Evolutionary conservation across 2,329 filamentous ascomycete genomes (phyloP), one percentile per base, ranked within the genome.

Genomic region (Fusarium humuli): DNA sequence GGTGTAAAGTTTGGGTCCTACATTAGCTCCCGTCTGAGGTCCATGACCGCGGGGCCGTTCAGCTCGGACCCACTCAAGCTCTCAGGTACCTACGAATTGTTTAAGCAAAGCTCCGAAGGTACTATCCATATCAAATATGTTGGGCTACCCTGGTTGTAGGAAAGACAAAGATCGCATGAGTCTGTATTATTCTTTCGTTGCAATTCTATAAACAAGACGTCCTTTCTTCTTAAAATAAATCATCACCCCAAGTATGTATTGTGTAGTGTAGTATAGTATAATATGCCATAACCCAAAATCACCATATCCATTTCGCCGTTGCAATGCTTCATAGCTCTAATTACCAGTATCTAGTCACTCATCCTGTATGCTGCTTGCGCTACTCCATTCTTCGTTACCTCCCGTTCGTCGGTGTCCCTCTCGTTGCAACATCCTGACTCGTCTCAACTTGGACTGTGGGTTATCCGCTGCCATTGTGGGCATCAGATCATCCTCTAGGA

Each of bases 401-500:
- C 66, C 69, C 12, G 63, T 50, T 32, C 58, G 69, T 12, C 59
- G 50, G 16, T 64, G 53, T 25, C 57, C 70, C 48, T 71, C 67
- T 44, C 70, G 64, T 29, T 73, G 67, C 60, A 73, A 37, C 70
- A 73, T 71, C 41, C 70, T 61, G 50, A 65, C 70, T 48, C 70
- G 57, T 32, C 70, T 63, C 30, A 73, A 53, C 47, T 61, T 69
- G 32, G 70, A 73, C 41, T 70, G 68, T 12, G 70, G 67, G 29
- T 77, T 73, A 6, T 77, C 76, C 11, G 70, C 75, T 20, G 74
- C 67, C 56, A 75, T 65, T 9, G 71, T 74, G 4, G 77, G 73
- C 60, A 79, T 75, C 29, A 76, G 64, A 48, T 79, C 77, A 32
- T 76, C 76, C 46, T 79, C 77, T 11, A 79, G 65, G 16, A 79